Base-by-base conservation (phyloP, 768 basidiomycete genomes). In the Tylopilus subfusipes region DNA sequence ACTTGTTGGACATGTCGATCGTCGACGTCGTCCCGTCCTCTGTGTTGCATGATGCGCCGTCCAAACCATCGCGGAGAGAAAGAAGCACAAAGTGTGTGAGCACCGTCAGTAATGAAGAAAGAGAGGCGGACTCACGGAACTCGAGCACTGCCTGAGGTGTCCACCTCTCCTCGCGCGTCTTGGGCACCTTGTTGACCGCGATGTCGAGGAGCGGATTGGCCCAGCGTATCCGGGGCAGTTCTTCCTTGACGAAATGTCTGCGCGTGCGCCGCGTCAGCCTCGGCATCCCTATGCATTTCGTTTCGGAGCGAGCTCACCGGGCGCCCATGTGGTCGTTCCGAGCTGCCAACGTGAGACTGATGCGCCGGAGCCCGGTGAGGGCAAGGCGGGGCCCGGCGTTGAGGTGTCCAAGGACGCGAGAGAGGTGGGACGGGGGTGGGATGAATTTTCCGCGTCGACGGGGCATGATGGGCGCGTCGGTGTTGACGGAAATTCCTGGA, bases 211-310 rank as follows among this genome's bases (percentile, higher is more conserved):
- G 67, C 0, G 90, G 89, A 62, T 93, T 92, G 2, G 82, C 85
- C 68, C 81, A 90, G 12, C 82, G 85, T 75, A 93, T 87, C 29
- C 87, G 77, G 1, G 87, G 88, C 0, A 93, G 72, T n/a, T 88
- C 78, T 38, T 92, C 83, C 64, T 87, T 88, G 36, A 87, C 78
- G 58, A 93, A 92, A 74, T 90, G 84, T 42, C 90, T 90, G 54
- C 45, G 18, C 16, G 3, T 2, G n/a, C 6, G 10, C 34, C 4
- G 11, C 16, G 34, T 36, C 34, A 36, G 34, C 18, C n/a, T n/a
- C n/a, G n/a, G n/a, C n/a, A n/a, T n/a, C n/a, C n/a, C n/a, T n/a
- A n/a, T n/a, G n/a, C n/a, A n/a, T n/a, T n/a, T n/a, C n/a, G n/a
- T n/a, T n/a, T n/a, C 33, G 6, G 25, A 44, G 18, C 5, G 24